Evolutionary conservation across 805 yeast genomes (phyloP).

Genomic region (Ogataea haglerorum): DNA sequence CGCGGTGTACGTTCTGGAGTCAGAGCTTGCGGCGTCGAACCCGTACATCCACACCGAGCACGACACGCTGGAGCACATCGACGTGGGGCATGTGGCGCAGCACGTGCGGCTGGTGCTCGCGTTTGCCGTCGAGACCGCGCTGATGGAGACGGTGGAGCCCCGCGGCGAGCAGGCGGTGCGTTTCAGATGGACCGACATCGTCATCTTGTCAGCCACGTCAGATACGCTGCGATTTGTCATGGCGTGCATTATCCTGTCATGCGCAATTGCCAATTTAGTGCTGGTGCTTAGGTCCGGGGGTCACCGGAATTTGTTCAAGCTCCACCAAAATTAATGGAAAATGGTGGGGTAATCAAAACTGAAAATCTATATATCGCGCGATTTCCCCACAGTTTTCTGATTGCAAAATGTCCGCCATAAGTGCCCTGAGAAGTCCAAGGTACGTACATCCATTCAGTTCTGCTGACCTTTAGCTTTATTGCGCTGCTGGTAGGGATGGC

Average conservation of each 20-base stretch:
- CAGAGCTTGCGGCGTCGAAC: conserved; percentile 59
- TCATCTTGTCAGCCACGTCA: conserved; percentile 9
- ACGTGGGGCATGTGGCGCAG: conserved; percentile 74
- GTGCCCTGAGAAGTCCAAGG: conserved; percentile 2
- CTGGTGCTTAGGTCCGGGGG: neutral
- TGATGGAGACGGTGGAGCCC: neutral
- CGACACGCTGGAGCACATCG: conserved; percentile 80
- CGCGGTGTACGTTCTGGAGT: conserved; percentile 76
- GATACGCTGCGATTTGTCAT: conserved; percentile 3
- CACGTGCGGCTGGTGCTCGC: conserved; percentile 78
- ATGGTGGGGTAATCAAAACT: conserved; percentile 1
- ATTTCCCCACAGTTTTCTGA: neutral
- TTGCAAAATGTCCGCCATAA: neutral
- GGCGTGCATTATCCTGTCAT: neutral
- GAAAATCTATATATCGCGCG: neutral
- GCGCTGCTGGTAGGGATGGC: conserved; percentile 22
- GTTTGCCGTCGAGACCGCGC: conserved; percentile 62
- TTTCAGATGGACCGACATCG: conserved; percentile 18
- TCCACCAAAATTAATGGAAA: conserved; percentile 3
- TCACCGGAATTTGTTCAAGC: conserved; percentile 1
- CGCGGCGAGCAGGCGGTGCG: conserved; percentile 4
- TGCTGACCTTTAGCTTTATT: conserved; percentile 8
- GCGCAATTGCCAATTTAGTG: neutral
- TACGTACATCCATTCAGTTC: conserved; percentile 1
- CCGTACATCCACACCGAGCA: conserved; percentile 70